These are phyloP conservation scores for Plasmopara muralis DNA, from an alignment of 352 stramenopile species.

Conservation along the genomic window DNA sequence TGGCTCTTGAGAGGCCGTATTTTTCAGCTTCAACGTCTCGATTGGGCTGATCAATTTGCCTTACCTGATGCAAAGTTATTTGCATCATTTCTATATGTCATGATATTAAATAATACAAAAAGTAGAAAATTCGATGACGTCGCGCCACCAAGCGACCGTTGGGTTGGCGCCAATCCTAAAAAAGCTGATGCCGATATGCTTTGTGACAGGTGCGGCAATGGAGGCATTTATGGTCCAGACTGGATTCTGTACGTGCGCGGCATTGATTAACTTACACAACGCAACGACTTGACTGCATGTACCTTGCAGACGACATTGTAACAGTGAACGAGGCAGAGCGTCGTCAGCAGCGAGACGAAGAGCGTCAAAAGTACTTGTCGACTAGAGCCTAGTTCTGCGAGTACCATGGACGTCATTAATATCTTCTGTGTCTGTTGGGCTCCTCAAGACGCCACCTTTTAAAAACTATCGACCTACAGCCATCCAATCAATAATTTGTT, in stretches of 20 bases:
- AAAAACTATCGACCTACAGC: not conserved
- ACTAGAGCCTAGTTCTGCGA: constrained; percentile 19
- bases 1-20: too few relatives aligned
- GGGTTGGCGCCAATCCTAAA: constrained; percentile 66
- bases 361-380: constrained; percentile 39
- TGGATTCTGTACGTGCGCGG: constrained; percentile 62
- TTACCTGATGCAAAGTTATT: too few relatives aligned
- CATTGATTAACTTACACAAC: not conserved
- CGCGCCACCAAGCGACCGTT: constrained; percentile 23
- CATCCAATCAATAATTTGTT: not conserved
- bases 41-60: too few relatives aligned
- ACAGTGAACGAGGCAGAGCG: constrained; percentile 70
- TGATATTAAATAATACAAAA: too few relatives aligned
- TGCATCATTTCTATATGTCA: too few relatives aligned
- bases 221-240: constrained; percentile 89
- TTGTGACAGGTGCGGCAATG: constrained; percentile 75
- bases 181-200: constrained; percentile 82
- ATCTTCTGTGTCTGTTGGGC: too few relatives aligned
- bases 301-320: constrained; percentile 72
- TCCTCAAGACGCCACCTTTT: constrained; percentile 1
- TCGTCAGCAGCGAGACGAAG: constrained; percentile 52
- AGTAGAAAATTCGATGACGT: not conserved
- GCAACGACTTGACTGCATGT: constrained; percentile 10
- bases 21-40: too few relatives aligned
- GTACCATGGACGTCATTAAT: constrained; percentile 17